These are phyloP conservation scores for Blastobotrys mokoenaii DNA, from an alignment of 805 yeast genomes.

Conservation along the genomic window DNA sequence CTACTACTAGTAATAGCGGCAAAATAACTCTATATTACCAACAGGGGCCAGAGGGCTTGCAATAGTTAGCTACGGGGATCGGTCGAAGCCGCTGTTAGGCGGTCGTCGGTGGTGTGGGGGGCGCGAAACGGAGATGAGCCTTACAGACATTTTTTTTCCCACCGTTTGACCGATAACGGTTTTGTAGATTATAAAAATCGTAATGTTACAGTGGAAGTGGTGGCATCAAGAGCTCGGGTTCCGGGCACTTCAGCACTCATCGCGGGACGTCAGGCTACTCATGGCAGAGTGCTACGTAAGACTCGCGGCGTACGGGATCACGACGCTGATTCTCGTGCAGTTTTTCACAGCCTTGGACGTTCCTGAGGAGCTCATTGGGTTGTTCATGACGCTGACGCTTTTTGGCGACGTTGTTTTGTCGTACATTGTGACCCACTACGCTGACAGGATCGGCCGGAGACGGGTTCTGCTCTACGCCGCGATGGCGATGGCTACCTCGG, in stretches of 20 bases:
- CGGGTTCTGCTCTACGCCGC: conserved; percentile 35
- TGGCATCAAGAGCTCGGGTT: conserved; percentile 1
- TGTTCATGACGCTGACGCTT: conserved; percentile 41
- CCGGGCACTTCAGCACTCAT: background rate
- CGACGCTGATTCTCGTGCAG: conserved; percentile 34
- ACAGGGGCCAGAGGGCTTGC: too few species aligned
- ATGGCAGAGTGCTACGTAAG: conserved; percentile 28
- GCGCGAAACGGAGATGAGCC: too few species aligned
- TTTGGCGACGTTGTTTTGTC: conserved; percentile 46
- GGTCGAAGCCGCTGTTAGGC: too few species aligned
- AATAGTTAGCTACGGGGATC: too few species aligned
- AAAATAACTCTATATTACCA: too few species aligned
- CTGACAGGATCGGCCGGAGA: conserved; percentile 42
- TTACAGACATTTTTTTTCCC: too few species aligned
- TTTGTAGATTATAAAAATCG: too few species aligned
- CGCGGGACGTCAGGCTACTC: conserved; percentile 25
- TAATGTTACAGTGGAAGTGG: background rate
- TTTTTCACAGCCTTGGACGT: conserved; percentile 37
- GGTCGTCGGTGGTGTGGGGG: too few species aligned
- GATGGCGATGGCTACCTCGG: conserved; percentile 36
- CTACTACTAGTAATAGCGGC: too few species aligned
- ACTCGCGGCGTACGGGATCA: conserved; percentile 32
- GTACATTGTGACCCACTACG: conserved; percentile 36
- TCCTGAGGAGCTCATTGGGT: conserved; percentile 37
- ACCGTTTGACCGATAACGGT: too few species aligned